Base-by-base conservation (phyloP, 768 basidiomycete genomes). In the Russula abietina region DNA sequence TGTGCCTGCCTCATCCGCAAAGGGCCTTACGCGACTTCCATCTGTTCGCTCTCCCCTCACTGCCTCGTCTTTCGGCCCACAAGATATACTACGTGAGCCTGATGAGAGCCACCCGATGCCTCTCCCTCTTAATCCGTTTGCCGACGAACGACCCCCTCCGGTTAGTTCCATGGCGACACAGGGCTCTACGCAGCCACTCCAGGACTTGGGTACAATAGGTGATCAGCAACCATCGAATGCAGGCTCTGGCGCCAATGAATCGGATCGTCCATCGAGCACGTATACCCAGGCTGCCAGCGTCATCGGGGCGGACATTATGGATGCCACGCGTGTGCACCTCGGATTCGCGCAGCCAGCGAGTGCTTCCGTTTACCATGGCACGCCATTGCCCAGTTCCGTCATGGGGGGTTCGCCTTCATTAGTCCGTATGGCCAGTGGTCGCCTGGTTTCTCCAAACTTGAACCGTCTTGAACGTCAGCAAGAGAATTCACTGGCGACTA, bases 291-390 rank as follows among this genome's bases (percentile, higher is more conserved):
- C 64, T 28, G 70, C 63, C 32, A 75, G 73, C 32, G 70, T 74
- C 55, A 74, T 75, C 60, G 69, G 71, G 48, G 75, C 76, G 5
- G 83, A 86, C 69, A 86, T 87, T 65, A 81, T 80, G 55, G 86
- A 79, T 65, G 86, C 84, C 33, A 85, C 84, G 12, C 83, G 85
- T 19, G 83, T 88, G n/a, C 83, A 87, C 68, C 78, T 88, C 53
- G 84, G 83, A 43, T 70, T 83, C 43, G 73, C 70, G 43, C 72
- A 74, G 45, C 63, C 72, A 56, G 70, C 68, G 22, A 61, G 61
- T 33, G 61, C 63, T 39, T 65, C 75, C 12, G 26, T 55, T 49
- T 30, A 28, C 33, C 75, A 75, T 43, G 54, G 55, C 4, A 39
- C 65, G 4, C 57, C 68, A 22, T 2, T 57, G 49, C 55, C 28